Evolutionary conservation across 805 yeast genomes (phyloP), one percentile per base, ranked within the genome.

Genomic region (Schwanniomyces occidentalis): DNA sequence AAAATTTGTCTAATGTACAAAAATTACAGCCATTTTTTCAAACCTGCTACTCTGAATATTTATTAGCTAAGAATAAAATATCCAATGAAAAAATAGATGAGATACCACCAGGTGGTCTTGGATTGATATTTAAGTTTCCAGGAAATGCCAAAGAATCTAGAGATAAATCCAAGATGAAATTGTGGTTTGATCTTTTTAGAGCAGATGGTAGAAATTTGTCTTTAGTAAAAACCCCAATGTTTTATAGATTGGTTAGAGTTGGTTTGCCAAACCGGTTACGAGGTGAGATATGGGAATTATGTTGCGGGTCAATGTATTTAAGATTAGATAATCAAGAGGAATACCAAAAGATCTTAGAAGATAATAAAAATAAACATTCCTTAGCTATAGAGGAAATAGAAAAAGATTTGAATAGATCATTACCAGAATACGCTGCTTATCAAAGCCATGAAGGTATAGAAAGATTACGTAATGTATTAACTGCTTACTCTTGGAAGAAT

Each of bases 351-450:
- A 45, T 90, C 6, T 65, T 89, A 32, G 69, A 65, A 2, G 81
- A 77, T 12, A 80, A 85, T 52, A 71, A 64, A 20, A 85, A 80
- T 4, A 76, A 80, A 38, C 66, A 65, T 1, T 85, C 96, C 0
- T 66, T 84, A 31, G 98, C 99, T 1, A 82, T 90, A 24, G 99
- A 93, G 44, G 99, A 93, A 52, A 93, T 93, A 42, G 97, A 90
- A 55, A 93, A 95, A 56, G 99, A 93, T 61, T 73, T 93, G 50
- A 89, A 91, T 54, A 73, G 99, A 38, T 90, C 97, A 0, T 61
- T 93, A 33, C 99, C 99, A 0, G 99, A 93, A 58, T 93, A 91
- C 57, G 83, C 93, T 2, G 99, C 96, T 0, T 93, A 89, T 53
- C 98, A 93, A 57, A 73, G 74, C 6, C 73, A 73, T 4, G 95